A percentile compares a stretch with the other conserved stretches of the same genome.
phyloP scores from a whole-genome alignment of 768 basidiomycete genomes.

The Heimioporus sp. region DNA sequence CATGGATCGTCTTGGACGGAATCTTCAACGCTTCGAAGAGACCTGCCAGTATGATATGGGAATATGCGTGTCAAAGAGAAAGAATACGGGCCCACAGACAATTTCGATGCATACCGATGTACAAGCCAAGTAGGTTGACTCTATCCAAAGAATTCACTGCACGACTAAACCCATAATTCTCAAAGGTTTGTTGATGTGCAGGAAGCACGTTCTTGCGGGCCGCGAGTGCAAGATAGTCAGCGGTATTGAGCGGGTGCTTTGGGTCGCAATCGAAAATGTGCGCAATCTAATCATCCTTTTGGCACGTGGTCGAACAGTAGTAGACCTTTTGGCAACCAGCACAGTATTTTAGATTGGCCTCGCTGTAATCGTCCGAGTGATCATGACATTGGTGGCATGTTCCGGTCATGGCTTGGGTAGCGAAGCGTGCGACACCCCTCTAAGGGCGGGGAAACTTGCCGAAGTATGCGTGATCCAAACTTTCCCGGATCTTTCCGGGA shows the following conservation, averaged over 20 bases:
- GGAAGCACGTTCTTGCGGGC: slow-evolving; percentile 24
- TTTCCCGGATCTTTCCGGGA: too few species aligned
- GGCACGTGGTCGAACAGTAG: too few species aligned
- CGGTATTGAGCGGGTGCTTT: neutral
- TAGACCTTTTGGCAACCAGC: neutral
- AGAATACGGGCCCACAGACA: neutral
- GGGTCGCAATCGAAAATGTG: too few species aligned
- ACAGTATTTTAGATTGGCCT: too few species aligned
- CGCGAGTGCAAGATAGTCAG: slow-evolving; percentile 29
- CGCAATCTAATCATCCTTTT: too few species aligned
- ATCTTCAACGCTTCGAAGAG: slow-evolving; percentile 22
- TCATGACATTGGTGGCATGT: too few species aligned
- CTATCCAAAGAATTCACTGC: slow-evolving; percentile 14
- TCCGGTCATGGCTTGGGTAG: too few species aligned
- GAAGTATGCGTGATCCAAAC: too few species aligned
- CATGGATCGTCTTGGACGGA: slow-evolving; percentile 27
- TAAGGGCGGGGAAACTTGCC: too few species aligned
- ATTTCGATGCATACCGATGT: neutral
- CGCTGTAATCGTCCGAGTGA: too few species aligned
- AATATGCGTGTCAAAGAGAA: too few species aligned
- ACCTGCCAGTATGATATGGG: slow-evolving; percentile 5
- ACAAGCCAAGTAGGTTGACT: slow-evolving; percentile 31
- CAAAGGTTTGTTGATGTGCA: slow-evolving; percentile 29
- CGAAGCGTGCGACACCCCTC: too few species aligned
- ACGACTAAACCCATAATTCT: slow-evolving; percentile 36